Percentiles rank a stretch among this genome's conserved stretches.
These are phyloP conservation scores for Cubamyces sp. DNA, from an alignment of 768 basidiomycete species.

Conservation along the genomic window DNA sequence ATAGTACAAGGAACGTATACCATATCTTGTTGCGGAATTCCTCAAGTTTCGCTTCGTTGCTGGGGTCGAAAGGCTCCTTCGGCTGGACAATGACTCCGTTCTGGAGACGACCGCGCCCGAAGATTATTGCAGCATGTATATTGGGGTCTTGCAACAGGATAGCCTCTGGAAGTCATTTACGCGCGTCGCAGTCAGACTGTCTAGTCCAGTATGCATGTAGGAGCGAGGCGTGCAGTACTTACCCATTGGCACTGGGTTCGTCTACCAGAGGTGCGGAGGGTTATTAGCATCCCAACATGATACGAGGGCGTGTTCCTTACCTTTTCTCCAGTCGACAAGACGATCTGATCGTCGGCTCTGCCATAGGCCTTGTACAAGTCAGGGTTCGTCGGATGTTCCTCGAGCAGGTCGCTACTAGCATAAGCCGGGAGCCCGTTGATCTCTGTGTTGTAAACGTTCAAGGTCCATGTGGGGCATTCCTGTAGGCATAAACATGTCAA, in stretches of 20 bases:
- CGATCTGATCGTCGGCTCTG: slow-evolving; percentile 51
- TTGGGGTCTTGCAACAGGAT: slow-evolving; percentile 41
- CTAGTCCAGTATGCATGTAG: background rate
- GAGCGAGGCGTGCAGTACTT: background rate
- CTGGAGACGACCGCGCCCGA: slow-evolving; percentile 45
- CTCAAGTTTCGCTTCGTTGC: slow-evolving; percentile 12
- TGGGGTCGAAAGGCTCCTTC: slow-evolving; percentile 37
- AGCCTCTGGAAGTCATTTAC: slow-evolving; percentile 31
- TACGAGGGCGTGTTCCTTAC: background rate
- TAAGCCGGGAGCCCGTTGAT: slow-evolving; percentile 39
- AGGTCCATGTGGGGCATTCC: slow-evolving; percentile 9
- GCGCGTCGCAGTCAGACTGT: background rate
- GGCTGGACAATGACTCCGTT: slow-evolving; percentile 47
- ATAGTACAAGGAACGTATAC: background rate
- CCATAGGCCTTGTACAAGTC: slow-evolving; percentile 44
- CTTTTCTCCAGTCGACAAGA: slow-evolving; percentile 47
- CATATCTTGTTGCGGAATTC: slow-evolving; percentile 22
- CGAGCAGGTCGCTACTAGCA: slow-evolving; percentile 45
- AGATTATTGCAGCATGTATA: slow-evolving; percentile 41
- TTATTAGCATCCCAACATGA: background rate
- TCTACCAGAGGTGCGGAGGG: background rate
- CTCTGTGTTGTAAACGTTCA: slow-evolving; percentile 22
- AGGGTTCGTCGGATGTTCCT: slow-evolving; percentile 44
- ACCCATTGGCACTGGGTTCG: slow-evolving; percentile 7
- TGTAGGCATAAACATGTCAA: background rate